Evolutionary conservation across 768 basidiomycete genomes (phyloP), one percentile per base, ranked within the genome.

Genomic region (Naganishia randhawae): DNA sequence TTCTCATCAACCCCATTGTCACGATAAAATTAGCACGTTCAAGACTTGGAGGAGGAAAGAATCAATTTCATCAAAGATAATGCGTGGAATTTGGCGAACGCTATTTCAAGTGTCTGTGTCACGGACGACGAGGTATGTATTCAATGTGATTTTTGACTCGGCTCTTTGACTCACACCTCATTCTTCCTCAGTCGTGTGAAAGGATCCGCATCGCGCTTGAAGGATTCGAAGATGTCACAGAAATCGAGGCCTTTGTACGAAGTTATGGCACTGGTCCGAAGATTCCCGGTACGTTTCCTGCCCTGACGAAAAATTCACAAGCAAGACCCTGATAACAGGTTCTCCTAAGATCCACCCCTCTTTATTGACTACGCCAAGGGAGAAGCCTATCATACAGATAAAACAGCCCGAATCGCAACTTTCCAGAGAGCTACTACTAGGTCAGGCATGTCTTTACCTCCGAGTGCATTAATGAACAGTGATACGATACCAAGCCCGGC

Each of bases 11-110:
- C n/a, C n/a, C n/a, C n/a, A n/a, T n/a, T 19, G 8, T 67, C 2
- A 63, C 78, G 78, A 48, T n/a, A 50, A 50, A 11, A 22, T n/a
- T 37, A 61, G 57, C 86, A 85, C 50, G 91, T 91, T 70, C 96
- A 99, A 80, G 96, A 99, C 81, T 81, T 96, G 57, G 96, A 99
- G 75, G 93, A 97, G 73, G 88, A 93, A 68, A 85, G 96, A n/a
- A 81, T 94, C 76, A 91, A 93, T 69, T 91, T 95, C 77, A 87
- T 89, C 83, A 97, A 95, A 81, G 91, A 94, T 77, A 91, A 90
- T 72, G 84, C 96, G 80, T 99, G 96, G 95, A 86, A 87, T 8
- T 97, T 91, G 78, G 93, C 96, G 0, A 99, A 99, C 78, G 88
- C 89, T 0, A 88, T 96, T n/a, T 96, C 94, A 16, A 91, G 89